Evolutionary conservation across 257 asterid genomes (phyloP).

Genomic region (Solanum habrochaites): DNA sequence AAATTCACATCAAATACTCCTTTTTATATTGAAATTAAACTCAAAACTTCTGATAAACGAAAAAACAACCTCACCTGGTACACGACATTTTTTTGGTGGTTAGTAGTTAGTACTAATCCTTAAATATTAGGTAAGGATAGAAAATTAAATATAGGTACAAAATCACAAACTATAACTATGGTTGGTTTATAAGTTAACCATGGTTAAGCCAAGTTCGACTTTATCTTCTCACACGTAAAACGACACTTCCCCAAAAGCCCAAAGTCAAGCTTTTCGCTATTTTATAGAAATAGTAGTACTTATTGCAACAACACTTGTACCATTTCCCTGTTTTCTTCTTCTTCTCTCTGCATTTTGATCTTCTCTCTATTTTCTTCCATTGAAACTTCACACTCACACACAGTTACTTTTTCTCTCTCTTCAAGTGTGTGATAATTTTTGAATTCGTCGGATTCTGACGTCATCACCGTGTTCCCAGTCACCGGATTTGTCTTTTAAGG

Average conservation of each 20-base stretch:
- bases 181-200: constrained; percentile 9
- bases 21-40: too few relatives aligned
- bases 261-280: neutral
- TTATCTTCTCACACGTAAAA: constrained; percentile 18
- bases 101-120: neutral
- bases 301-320: constrained; percentile 16
- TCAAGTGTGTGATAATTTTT: neutral
- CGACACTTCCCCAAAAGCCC: neutral
- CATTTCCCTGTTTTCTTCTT: neutral
- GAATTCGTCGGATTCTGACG: constrained; percentile 1
- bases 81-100: neutral
- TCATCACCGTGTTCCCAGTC: neutral
- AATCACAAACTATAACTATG: neutral
- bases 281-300: constrained; percentile 25
- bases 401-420: constrained; percentile 7
- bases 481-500: neutral
- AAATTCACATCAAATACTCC: too few relatives aligned
- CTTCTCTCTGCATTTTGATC: constrained; percentile 16
- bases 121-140: constrained; percentile 2
- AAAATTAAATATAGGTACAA: neutral
- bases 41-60: too few relatives aligned
- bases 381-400: neutral
- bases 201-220: constrained; percentile 20
- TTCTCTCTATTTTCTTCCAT: constrained; percentile 7
- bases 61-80: too few relatives aligned